Evolutionary conservation across 2,329 filamentous ascomycete genomes (phyloP).

Genomic region (Fusarium sp.): DNA sequence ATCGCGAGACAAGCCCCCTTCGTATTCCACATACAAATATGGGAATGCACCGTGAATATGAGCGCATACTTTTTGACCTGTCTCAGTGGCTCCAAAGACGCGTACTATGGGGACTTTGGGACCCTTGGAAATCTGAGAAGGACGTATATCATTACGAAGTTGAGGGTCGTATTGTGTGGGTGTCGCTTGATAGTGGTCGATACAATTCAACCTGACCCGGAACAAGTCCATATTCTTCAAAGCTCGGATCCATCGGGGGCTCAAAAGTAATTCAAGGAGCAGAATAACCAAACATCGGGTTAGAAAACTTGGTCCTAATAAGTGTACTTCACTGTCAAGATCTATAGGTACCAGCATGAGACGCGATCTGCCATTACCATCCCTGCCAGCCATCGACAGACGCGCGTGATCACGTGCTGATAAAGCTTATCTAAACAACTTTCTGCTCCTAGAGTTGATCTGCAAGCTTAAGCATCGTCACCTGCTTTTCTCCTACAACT

Average conservation of each 20-base stretch:
- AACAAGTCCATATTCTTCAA: conserved; percentile 71
- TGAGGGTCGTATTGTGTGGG: conserved; percentile 85
- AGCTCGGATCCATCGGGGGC: conserved; percentile 36
- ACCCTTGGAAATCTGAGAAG: conserved; percentile 69
- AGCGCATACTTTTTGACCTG: conserved; percentile 94
- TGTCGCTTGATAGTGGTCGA: conserved; percentile 90
- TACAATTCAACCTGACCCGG: conserved; percentile 91
- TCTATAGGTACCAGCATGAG: background rate
- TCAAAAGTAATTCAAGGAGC: background rate
- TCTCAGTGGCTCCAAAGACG: conserved; percentile 92
- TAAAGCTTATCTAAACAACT: conserved; percentile 39
- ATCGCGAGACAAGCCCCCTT: conserved; percentile 73
- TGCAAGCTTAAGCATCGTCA: conserved; percentile 1
- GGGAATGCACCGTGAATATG: conserved; percentile 97
- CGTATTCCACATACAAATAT: conserved; percentile 92
- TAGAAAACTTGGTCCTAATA: background rate
- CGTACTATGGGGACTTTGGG: conserved; percentile 87
- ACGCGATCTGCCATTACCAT: conserved; percentile 29
- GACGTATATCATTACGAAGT: conserved; percentile 73
- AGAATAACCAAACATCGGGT: background rate
- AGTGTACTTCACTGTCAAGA: conserved; percentile 5
- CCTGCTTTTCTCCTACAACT: background rate
- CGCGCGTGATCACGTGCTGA: conserved; percentile 37
- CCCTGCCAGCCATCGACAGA: conserved; percentile 2
- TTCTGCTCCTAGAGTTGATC: conserved; percentile 9